Evolutionary conservation across 1,139 yeast species (phyloP).

Genomic region (Taphrina confusa): DNA sequence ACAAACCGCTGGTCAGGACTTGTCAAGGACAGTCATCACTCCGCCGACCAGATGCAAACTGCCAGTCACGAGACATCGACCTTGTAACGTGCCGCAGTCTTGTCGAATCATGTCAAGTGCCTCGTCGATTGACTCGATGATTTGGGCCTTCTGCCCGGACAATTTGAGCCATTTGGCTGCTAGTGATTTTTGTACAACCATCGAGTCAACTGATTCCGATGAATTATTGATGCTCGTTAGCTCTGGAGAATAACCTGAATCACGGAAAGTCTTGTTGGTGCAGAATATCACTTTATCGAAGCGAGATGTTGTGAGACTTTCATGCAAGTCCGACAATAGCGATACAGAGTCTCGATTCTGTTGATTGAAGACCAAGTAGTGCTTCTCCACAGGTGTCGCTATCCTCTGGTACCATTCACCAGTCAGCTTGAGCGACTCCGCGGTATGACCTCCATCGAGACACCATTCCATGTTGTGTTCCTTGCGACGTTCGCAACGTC

Average conservation of each 20-base stretch:
- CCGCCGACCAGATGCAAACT: slow-evolving; percentile 95
- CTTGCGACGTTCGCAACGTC: slow-evolving; percentile 78
- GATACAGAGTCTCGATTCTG: slow-evolving; percentile 84
- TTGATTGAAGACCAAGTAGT: slow-evolving; percentile 79
- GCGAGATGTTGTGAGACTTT: slow-evolving; percentile 34
- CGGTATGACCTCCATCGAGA: slow-evolving; percentile 94
- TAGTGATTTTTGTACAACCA: slow-evolving; percentile 77
- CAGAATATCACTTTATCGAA: slow-evolving; percentile 83
- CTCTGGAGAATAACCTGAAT: slow-evolving; percentile 71
- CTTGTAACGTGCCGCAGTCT: slow-evolving; percentile 45
- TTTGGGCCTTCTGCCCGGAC: slow-evolving; percentile 52
- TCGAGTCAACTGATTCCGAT: slow-evolving; percentile 69
- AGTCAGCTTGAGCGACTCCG: slow-evolving; percentile 79
- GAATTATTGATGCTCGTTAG: slow-evolving; percentile 82
- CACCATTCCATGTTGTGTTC: slow-evolving; percentile 65
- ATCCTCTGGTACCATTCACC: slow-evolving; percentile 69
- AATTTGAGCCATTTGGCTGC: slow-evolving; percentile 68
- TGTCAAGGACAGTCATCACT: slow-evolving; percentile 79
- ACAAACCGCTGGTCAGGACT: too few relatives aligned
- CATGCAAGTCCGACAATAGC: slow-evolving; percentile 58
- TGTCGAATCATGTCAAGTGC: slow-evolving; percentile 58
- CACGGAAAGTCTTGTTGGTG: slow-evolving; percentile 87
- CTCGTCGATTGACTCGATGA: slow-evolving; percentile 74
- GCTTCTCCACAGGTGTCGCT: slow-evolving; percentile 43
- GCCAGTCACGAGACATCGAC: slow-evolving; percentile 74